These are phyloP conservation scores for Saccharomyces hybrid DNA, from an alignment of 1,139 yeast genomes.

Conservation along the genomic window DNA sequence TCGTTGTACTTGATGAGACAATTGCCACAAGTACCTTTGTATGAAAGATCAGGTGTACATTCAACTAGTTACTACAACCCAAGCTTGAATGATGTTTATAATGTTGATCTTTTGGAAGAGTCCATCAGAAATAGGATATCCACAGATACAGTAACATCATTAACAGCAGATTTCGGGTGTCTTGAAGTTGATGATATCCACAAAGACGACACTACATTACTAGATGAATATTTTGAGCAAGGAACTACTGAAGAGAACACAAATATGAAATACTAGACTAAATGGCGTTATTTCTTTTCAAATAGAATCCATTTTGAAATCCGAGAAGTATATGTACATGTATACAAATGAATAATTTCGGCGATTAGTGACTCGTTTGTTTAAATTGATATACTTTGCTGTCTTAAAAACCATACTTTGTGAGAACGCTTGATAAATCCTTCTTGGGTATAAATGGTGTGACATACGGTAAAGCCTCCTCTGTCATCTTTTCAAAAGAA, in stretches of 20 bases:
- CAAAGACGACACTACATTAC: not conserved
- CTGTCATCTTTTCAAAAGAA: slow-evolving; percentile 15
- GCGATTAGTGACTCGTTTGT: not conserved
- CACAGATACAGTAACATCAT: not conserved
- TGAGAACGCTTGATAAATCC: slow-evolving; percentile 12
- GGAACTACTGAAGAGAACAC: not conserved
- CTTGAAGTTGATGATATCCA: not conserved
- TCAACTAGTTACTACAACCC: not conserved
- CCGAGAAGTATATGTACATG: too few relatives aligned
- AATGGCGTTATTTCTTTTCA: not conserved
- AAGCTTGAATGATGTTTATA: not conserved
- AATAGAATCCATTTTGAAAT: too few relatives aligned
- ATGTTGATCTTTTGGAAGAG: slow-evolving; percentile 40
- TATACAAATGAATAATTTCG: not conserved
- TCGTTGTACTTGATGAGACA: slow-evolving; percentile 1
- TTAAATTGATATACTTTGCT: too few relatives aligned
- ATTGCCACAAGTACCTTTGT: not conserved
- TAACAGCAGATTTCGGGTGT: not conserved
- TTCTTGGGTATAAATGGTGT: slow-evolving; percentile 16
- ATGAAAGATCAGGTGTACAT: slow-evolving; percentile 1
- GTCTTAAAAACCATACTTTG: slow-evolving; percentile 11
- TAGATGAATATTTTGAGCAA: not conserved
- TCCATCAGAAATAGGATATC: slow-evolving; percentile 50
- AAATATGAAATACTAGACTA: not conserved
- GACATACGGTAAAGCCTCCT: slow-evolving; percentile 16